Conservation (phyloP, 108 stramenopile genomes). For the Cyclotella baltica region DNA sequence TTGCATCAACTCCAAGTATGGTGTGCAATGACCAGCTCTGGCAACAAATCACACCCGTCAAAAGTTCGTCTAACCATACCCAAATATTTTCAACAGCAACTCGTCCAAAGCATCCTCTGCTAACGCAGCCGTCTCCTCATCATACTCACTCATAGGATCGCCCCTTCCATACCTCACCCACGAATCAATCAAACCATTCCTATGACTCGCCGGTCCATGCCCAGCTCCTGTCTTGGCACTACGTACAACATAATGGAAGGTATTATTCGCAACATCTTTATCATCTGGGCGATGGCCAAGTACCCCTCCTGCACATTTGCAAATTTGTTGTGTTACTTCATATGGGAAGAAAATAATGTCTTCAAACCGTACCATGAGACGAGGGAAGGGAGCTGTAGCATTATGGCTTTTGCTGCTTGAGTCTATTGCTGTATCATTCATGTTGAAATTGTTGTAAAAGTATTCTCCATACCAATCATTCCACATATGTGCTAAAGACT, state of each 20-base stretch:
- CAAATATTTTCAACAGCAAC: constrained; percentile 51
- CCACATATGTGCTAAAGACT: constrained; percentile 72
- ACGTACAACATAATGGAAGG: constrained; percentile 66
- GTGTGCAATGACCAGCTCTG: neutral
- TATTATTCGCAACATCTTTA: constrained; percentile 48
- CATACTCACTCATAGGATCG: constrained; percentile 43
- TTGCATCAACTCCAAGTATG: too few species aligned
- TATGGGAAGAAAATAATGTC: too few species aligned
- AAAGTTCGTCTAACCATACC: constrained; percentile 32
- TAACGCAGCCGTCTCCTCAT: constrained; percentile 33
- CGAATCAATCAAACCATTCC: constrained; percentile 75
- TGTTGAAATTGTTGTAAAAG: constrained; percentile 25
- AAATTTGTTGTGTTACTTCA: constrained; percentile 60
- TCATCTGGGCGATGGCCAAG: constrained; percentile 53
- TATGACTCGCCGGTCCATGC: constrained; percentile 63
- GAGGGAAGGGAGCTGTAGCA: constrained; percentile 58
- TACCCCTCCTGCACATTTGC: constrained; percentile 81
- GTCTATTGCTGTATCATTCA: constrained; percentile 8
- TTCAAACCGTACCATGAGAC: constrained; percentile 71
- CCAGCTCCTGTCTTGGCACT: constrained; percentile 81
- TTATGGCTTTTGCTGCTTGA: neutral
- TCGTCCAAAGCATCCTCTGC: constrained; percentile 57
- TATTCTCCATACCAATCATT: constrained; percentile 87
- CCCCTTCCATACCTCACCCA: constrained; percentile 64
- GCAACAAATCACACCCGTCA: neutral